Evolutionary conservation across 1,284 basidiomycete species (phyloP), one percentile per base, ranked within the genome.

Genomic region (Austroboletus rostrupii): DNA sequence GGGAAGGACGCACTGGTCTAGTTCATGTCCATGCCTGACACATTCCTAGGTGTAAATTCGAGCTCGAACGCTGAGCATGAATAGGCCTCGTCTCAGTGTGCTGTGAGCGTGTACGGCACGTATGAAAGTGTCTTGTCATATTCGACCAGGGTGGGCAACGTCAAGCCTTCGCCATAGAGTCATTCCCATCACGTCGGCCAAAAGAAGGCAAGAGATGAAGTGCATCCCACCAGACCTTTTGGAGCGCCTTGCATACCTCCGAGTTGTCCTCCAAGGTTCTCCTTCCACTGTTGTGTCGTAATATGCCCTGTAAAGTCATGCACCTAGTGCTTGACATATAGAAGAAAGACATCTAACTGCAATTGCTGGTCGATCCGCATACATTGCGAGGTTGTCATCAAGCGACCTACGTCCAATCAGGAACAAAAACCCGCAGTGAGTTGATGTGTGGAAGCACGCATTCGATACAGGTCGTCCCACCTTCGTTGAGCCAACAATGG

Each of bases 391-490:
- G 19, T 87, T 85, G 55, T 91, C 87, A 40, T 79, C 71, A 26
- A 98, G 75, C 0, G 79, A 79, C 59, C 90, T 90, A 40, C 77
- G 70, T 20, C 93, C 92, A 55, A 90, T 86, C 54, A 90, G 72
- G 67, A 77, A 92, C 32, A 82, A 82, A 63, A 94, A 93, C 13
- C 85, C 91, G 32, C 96, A 86, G 52, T 90, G 83, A 0, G 86
- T 83, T 16, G 90, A 81, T 1, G 86, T 81, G 63, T 95, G 84
- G 83, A 33, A 97, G 75, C 10, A 97, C 73, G 20, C 94, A 83
- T 69, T 99, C 96, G 44, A 92, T 86, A 65, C 95, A 97, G 1
- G 92, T 95, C 31, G 94, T 97, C 87, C 91, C 97, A 32, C 92
- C 83, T 70, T 94, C 92, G 67, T 94, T 95, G 44, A 95, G 80